phyloP scores from a whole-genome alignment of 2,329 filamentous ascomycete genomes.

The Fusarium sp. region DNA sequence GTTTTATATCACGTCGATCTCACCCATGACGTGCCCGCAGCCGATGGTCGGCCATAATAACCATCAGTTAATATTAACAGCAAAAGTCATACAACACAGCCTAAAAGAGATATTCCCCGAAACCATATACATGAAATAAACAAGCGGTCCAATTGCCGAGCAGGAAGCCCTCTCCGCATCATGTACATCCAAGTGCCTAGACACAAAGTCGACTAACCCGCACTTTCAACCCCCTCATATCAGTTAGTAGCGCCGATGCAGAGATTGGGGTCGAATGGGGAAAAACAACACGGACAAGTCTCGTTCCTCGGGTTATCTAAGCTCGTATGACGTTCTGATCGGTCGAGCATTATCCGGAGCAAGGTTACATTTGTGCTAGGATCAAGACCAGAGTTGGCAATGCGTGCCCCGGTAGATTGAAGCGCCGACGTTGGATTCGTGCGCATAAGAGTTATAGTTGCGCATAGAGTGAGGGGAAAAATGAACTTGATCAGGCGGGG shows the following conservation, averaged over 20 bases:
- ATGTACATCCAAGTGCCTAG: conserved; percentile 25
- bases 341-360: conserved; percentile 21
- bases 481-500: not conserved
- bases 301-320: conserved; percentile 9
- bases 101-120: conserved; percentile 2
- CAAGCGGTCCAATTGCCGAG: conserved; percentile 31
- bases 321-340: conserved; percentile 22
- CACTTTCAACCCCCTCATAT: not conserved
- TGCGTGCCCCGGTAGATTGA: not conserved
- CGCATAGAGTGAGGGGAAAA: conserved; percentile 1
- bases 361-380: conserved; percentile 10
- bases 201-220: conserved; percentile 11
- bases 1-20: conserved; percentile 14
- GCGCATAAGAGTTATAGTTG: conserved; percentile 16
- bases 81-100: not conserved
- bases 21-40: not conserved
- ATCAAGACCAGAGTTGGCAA: not conserved
- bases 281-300: not conserved
- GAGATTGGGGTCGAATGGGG: conserved; percentile 7
- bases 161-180: conserved; percentile 27
- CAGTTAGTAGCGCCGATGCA: conserved; percentile 15
- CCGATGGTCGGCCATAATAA: not conserved
- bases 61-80: conserved; percentile 8
- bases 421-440: conserved; percentile 19
- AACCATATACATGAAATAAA: not conserved